phyloP scores from a whole-genome alignment of 352 stramenopile genomes.

The Phytophthora capsici region DNA sequence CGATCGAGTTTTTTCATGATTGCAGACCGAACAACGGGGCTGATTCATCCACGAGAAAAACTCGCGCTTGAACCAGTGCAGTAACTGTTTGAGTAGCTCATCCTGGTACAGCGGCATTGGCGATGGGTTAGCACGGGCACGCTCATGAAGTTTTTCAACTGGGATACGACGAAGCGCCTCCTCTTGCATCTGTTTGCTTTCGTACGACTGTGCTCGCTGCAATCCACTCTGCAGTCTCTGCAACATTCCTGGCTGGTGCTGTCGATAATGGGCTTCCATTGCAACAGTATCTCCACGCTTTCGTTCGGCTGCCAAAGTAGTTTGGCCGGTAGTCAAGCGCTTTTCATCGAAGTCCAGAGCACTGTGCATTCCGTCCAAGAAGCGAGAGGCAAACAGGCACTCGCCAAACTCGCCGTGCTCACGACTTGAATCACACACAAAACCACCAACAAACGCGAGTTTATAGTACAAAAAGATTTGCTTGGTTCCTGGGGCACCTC shows the following conservation, averaged over 20 bases:
- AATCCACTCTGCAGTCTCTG: constrained; percentile 53
- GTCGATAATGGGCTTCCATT: constrained; percentile 49
- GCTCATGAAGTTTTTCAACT: constrained; percentile 64
- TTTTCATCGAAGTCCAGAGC: constrained; percentile 37
- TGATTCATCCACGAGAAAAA: constrained; percentile 94
- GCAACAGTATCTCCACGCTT: constrained; percentile 38
- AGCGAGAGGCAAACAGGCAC: constrained; percentile 69
- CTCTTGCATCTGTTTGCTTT: constrained; percentile 66
- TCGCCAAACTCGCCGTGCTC: constrained; percentile 68
- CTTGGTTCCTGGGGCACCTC: constrained; percentile 31
- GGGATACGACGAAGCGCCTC: constrained; percentile 78
- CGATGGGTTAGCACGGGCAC: constrained; percentile 57
- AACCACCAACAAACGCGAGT: constrained; percentile 57
- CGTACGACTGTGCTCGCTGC: constrained; percentile 67
- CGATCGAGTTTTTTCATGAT: constrained; percentile 49
- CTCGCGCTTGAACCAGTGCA: constrained; percentile 91
- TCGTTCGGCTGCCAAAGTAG: constrained; percentile 20
- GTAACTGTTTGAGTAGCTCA: constrained; percentile 75
- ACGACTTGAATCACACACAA: constrained; percentile 53
- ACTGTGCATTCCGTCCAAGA: constrained; percentile 27
- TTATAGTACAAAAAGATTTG: constrained; percentile 68
- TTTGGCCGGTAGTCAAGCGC: constrained; percentile 25
- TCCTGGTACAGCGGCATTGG: constrained; percentile 63
- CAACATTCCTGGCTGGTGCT: constrained; percentile 57
- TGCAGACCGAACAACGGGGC: constrained; percentile 66